phyloP scores from a whole-genome alignment of 257 asterid genomes.

The Avicennia marina region DNA sequence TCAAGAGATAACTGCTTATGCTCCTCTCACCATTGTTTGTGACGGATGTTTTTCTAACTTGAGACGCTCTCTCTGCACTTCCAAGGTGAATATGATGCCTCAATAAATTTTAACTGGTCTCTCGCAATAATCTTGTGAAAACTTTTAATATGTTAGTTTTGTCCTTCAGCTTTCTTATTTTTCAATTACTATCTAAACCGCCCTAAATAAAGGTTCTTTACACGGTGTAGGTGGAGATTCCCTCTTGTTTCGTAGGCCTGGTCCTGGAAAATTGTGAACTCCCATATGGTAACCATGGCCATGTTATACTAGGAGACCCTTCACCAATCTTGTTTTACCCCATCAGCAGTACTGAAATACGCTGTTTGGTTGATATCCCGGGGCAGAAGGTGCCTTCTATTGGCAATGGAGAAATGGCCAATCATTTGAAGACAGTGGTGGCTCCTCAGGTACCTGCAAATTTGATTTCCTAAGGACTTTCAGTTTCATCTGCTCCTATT shows the following conservation, averaged over 20 bases:
- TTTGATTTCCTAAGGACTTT: too few species aligned
- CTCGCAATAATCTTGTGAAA: too few species aligned
- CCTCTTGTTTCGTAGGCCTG: conserved; percentile 30
- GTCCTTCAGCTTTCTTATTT: too few species aligned
- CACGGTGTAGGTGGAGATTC: conserved; percentile 31
- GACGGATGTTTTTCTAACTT: conserved; percentile 72
- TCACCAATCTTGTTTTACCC: conserved; percentile 30
- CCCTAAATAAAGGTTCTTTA: too few species aligned
- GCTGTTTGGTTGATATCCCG: too few species aligned
- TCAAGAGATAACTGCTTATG: conserved; percentile 48
- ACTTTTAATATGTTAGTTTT: too few species aligned
- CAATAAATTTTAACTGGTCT: neutral
- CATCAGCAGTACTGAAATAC: too few species aligned
- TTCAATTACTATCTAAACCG: too few species aligned
- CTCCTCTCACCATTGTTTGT: too few species aligned
- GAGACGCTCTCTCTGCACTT: conserved; percentile 55
- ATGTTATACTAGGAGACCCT: conserved; percentile 30
- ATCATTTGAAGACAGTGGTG: conserved; percentile 24
- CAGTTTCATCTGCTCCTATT: neutral
- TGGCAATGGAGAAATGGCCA: conserved; percentile 28
- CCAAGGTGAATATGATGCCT: conserved; percentile 38
- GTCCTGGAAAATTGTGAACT: conserved; percentile 27
- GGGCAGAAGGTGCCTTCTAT: conserved; percentile 32
- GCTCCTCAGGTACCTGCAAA: conserved; percentile 26
- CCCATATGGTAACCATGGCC: conserved; percentile 30